Evolutionary conservation across 2,329 filamentous ascomycete genomes (phyloP), one percentile per base, ranked within the genome.

Genomic region (Sclerotinia minor): DNA sequence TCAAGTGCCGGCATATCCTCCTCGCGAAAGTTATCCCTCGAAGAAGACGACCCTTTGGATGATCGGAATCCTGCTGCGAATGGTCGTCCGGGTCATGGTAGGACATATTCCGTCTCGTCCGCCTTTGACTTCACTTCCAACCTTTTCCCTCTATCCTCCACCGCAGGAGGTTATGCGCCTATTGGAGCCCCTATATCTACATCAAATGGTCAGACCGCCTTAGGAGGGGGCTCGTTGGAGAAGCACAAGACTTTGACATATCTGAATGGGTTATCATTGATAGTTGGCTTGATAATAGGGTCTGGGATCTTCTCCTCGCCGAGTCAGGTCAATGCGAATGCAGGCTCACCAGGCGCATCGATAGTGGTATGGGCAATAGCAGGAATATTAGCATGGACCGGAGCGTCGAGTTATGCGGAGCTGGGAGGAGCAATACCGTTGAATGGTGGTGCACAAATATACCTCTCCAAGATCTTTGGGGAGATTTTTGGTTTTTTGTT

Each of bases 221-320:
- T 90, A 29, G 86, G 87, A n/a, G 91, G 90, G 69, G 89, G 86
- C n/a, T 92, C 90, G 52, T 80, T 98, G 71, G 95, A 99, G 83
- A 95, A 92, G 78, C 90, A 96, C 82, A 99, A 99, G 82, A 96
- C 92, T 19, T 81, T 99, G 79, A 98, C 95, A 38, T 98, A 94
- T 77, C 78, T 98, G 58, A 99, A 99, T 78, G 95, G 95, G 0
- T 79, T 99, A 68, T 96, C 92, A 32, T 83, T 99, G 68, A 91
- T 99, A 61, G 86, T 98, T 60, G 94, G 95, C 1, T 80, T 99
- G 71, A 96, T 98, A 73, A 98, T 99, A 76, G 95, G 95, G 3
- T 96, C 92, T 32, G 95, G 94, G 19, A 97, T 99, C 75, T 99
- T 98, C 80, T 96, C 92, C 4, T 96, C 92, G 29, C 94, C 94